These are phyloP conservation scores for Backusella circina DNA, from an alignment of 192 early-diverging fungal species.

Conservation along the genomic window DNA sequence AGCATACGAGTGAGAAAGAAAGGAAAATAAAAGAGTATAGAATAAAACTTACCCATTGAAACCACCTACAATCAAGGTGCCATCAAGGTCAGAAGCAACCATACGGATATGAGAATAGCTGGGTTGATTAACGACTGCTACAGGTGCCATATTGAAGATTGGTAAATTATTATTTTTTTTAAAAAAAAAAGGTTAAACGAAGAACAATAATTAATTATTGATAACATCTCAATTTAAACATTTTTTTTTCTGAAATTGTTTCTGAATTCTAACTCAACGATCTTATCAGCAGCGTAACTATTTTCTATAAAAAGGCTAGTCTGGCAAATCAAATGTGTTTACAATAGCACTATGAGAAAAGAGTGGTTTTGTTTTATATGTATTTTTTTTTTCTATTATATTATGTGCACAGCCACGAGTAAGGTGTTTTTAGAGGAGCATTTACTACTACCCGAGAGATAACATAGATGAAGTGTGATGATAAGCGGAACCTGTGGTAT, in stretches of 20 bases:
- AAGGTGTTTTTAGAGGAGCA: too few species aligned
- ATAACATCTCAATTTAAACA: neutral
- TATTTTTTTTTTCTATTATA: too few species aligned
- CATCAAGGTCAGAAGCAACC: constrained; percentile 31
- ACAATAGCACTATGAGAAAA: neutral
- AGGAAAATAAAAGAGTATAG: neutral
- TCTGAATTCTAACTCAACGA: neutral
- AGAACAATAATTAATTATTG: neutral
- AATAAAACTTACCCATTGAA: constrained; percentile 11
- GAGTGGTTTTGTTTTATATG: neutral
- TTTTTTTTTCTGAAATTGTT: neutral
- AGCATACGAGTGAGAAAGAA: neutral
- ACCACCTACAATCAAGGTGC: constrained; percentile 14
- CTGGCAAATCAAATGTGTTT: neutral
- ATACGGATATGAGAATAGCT: constrained; percentile 10
- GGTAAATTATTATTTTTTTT: neutral
- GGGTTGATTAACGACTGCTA: neutral
- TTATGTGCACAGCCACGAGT: too few species aligned
- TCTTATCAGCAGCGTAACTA: neutral
- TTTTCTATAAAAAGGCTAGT: neutral
- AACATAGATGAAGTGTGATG: too few species aligned
- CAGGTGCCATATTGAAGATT: neutral
- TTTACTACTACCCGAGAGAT: too few species aligned
- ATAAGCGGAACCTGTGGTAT: too few species aligned
- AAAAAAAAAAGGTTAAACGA: neutral